Base-by-base conservation (phyloP, 164 flowering plant genomes). In the Kalanchoe fedtschenkoi region DNA sequence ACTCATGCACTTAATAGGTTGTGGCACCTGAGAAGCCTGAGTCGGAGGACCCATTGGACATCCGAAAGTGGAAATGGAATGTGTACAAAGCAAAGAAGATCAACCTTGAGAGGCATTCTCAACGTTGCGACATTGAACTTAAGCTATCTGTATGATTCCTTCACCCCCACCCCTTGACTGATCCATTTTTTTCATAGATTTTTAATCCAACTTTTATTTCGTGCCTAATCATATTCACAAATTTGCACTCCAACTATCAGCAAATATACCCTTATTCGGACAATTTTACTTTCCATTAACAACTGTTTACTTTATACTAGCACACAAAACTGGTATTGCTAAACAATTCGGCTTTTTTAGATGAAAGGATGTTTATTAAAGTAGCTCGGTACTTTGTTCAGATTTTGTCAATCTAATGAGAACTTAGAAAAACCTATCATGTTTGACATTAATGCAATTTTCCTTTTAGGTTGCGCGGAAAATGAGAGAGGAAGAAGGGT, bases 401-500 rank as follows among this genome's bases (percentile, higher is more conserved):
- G 1, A n/a, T 4, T 2, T 44, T n/a, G 5, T 44, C 10, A n/a
- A 19, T 44, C 21, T n/a, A 26, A 44, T 6, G 8, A 19, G 24
- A 10, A 19, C 24, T 51, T 51, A 4, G 56, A 24, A 17, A 51
- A 43, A 37, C 8, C 39, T 8, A 51, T 32, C 5, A 32, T 8
- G 5, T 10, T 51, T 51, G 16, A 24, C 32, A 10, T 51, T 16
- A 51, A 29, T 51, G 51, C 1, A 17, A 11, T 58, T 34, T 34
- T 8, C 41, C 41, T 15, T 51, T 13, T 51, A 58, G 98, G 98
- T 93, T 64, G 97, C 97, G 62, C 78, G 83, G 43, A 86, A 81
- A 71, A 75, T 93, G 95, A 88, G 78, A 76, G 86, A 89, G 32
- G 98, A 93, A 70, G 96, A 88, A 71, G 93, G 97, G 14, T 93